phyloP scores from a whole-genome alignment of 148 eudicot genomes.

The Camellia sinensis region DNA sequence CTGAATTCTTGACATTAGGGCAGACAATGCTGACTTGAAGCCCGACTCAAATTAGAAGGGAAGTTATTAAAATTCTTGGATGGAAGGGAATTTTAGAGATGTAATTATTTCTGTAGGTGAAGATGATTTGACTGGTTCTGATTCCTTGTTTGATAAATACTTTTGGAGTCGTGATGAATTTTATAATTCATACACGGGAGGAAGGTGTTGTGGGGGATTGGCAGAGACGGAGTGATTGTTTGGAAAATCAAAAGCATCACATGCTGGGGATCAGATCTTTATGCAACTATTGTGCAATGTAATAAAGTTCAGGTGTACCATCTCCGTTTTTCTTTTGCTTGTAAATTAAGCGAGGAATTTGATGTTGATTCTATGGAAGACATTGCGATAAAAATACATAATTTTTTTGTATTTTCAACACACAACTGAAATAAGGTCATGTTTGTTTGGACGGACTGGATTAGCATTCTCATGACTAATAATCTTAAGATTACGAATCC shows the following conservation, averaged over 20 bases:
- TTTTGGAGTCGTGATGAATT: background rate
- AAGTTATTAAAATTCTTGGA: background rate
- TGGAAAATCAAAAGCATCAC: background rate
- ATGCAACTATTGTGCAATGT: conserved; percentile 6
- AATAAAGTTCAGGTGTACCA: background rate
- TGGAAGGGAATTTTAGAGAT: background rate
- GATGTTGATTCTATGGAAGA: too few relatives aligned
- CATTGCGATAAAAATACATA: too few relatives aligned
- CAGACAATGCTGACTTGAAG: background rate
- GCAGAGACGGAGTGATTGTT: background rate
- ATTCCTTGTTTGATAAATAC: background rate
- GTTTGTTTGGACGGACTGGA: too few relatives aligned
- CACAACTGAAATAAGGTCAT: too few relatives aligned
- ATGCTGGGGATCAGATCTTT: background rate
- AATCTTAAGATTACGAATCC: too few relatives aligned
- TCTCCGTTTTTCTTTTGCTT: background rate
- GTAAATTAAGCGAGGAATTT: background rate
- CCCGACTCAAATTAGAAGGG: background rate
- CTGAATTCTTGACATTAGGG: background rate
- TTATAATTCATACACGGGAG: background rate
- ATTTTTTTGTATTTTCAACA: too few relatives aligned
- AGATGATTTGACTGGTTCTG: background rate
- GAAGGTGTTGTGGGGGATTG: background rate
- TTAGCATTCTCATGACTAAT: too few relatives aligned
- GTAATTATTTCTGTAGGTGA: conserved; percentile 3